These are phyloP conservation scores for Aspergillus bridgeri DNA, from an alignment of 495 filamentous ascomycete species.

Conservation along the genomic window DNA sequence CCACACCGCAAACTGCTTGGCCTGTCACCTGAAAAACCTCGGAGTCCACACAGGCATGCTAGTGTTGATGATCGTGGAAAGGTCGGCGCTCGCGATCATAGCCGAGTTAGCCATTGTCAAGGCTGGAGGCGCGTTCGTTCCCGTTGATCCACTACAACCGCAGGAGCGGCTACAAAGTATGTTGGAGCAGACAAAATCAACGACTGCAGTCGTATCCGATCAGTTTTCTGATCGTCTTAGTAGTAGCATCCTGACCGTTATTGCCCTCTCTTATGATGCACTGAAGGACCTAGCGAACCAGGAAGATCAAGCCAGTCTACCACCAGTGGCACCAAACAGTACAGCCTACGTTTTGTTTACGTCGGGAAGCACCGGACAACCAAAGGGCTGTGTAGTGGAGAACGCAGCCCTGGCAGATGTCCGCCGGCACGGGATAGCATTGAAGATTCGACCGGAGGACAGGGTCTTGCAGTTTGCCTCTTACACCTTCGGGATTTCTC, in stretches of 20 bases:
- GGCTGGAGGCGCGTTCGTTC: background rate
- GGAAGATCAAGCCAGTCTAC: too few species aligned
- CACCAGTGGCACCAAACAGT: background rate
- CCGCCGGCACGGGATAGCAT: background rate
- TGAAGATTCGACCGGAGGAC: background rate
- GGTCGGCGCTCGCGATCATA: background rate
- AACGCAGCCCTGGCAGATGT: background rate
- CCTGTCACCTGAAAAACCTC: background rate
- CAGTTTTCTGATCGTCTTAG: too few species aligned
- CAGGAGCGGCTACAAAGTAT: background rate
- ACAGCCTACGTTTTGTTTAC: background rate
- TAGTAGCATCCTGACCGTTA: too few species aligned
- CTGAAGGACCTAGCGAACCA: too few species aligned
- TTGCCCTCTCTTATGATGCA: too few species aligned
- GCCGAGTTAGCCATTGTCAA: background rate
- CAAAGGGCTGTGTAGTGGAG: background rate
- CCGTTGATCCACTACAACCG: background rate
- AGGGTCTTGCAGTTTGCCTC: background rate
- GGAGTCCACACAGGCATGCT: background rate
- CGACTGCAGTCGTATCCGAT: background rate
- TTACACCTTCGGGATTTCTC: background rate
- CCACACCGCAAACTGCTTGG: background rate
- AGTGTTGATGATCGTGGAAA: background rate
- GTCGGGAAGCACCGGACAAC: background rate
- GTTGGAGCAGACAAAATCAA: background rate